A percentile compares a stretch with the other conserved stretches of the same genome.
phyloP scores from a whole-genome alignment of 2,329 filamentous ascomycete species.

The Cytospora leucostoma region DNA sequence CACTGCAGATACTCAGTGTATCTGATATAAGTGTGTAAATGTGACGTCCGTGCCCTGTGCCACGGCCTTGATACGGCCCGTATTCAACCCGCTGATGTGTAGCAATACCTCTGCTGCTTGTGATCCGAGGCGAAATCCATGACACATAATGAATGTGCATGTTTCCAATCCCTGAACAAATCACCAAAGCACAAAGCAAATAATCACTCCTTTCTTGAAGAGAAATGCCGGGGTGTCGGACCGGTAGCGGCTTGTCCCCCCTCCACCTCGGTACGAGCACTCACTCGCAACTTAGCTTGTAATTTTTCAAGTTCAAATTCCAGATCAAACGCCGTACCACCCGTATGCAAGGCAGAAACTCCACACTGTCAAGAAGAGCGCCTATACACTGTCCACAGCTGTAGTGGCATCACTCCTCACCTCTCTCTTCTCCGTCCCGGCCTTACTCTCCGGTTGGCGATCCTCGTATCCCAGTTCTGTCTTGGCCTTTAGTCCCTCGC shows the following conservation, averaged over 20 bases:
- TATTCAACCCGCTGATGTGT: not conserved
- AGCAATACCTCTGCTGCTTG: not conserved
- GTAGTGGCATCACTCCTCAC: slow-evolving; percentile 26
- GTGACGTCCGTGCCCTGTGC: not conserved
- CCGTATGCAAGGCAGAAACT: not conserved
- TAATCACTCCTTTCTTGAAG: not conserved
- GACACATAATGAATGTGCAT: not conserved
- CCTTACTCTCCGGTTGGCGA: slow-evolving; percentile 30
- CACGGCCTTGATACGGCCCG: not conserved
- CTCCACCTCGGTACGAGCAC: slow-evolving; percentile 1
- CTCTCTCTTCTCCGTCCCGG: slow-evolving; percentile 19
- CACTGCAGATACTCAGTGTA: not conserved
- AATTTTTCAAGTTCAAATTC: not conserved
- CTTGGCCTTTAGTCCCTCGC: slow-evolving; percentile 44
- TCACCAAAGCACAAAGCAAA: not conserved
- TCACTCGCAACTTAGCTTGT: slow-evolving; percentile 4
- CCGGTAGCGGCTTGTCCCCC: slow-evolving; percentile 1
- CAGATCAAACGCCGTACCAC: not conserved
- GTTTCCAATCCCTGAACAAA: not conserved
- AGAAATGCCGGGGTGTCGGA: not conserved
- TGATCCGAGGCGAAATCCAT: not conserved
- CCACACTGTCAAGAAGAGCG: not conserved
- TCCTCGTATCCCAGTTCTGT: slow-evolving; percentile 36
- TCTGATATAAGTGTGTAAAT: not conserved
- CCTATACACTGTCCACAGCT: slow-evolving; percentile 24